Conservation (phyloP, 1,284 basidiomycete genomes). For the Ustilago cynodontis region DNA sequence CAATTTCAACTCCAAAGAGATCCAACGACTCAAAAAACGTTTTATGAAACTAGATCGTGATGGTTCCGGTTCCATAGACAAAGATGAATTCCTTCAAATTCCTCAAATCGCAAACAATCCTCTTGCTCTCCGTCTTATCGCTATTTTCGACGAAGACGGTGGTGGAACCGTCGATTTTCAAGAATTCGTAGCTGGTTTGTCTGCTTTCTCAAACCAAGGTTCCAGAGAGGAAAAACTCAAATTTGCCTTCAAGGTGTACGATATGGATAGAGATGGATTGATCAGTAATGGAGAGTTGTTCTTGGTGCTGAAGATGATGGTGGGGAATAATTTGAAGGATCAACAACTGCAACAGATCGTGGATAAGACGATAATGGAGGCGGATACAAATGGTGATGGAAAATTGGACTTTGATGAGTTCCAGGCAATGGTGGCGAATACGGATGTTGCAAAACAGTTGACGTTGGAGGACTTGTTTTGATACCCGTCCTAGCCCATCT, state of each 20-base stretch:
- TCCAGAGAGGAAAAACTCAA: slow-evolving; percentile 95
- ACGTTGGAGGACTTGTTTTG: slow-evolving; percentile 80
- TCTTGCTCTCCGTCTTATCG: slow-evolving; percentile 95
- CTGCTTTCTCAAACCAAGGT: slow-evolving; percentile 95
- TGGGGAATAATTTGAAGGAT: slow-evolving; percentile 98
- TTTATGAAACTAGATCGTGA: slow-evolving; percentile 99
- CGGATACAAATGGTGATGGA: slow-evolving; percentile 95
- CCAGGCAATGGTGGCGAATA: slow-evolving; percentile 94
- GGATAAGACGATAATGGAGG: slow-evolving; percentile 99
- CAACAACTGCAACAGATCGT: slow-evolving; percentile 99
- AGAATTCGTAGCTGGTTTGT: slow-evolving; percentile 96
- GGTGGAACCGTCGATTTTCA: slow-evolving; percentile 99
- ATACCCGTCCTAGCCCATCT: too few relatives aligned
- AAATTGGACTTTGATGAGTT: slow-evolving; percentile 98
- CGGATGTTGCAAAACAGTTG: slow-evolving; percentile 99
- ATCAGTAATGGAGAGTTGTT: slow-evolving; percentile 99
- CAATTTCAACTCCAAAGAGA: slow-evolving; percentile 74
- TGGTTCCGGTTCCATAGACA: slow-evolving; percentile 96
- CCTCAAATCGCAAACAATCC: slow-evolving; percentile 99
- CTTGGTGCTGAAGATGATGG: slow-evolving; percentile 99
- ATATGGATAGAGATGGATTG: slow-evolving; percentile 95
- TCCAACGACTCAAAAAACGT: slow-evolving; percentile 90
- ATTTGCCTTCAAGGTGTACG: slow-evolving; percentile 98
- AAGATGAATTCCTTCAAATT: slow-evolving; percentile 98
- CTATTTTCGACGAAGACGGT: slow-evolving; percentile 98